phyloP scores from a whole-genome alignment of 2,329 filamentous ascomycete species.

The Diaporthe ampelina region DNA sequence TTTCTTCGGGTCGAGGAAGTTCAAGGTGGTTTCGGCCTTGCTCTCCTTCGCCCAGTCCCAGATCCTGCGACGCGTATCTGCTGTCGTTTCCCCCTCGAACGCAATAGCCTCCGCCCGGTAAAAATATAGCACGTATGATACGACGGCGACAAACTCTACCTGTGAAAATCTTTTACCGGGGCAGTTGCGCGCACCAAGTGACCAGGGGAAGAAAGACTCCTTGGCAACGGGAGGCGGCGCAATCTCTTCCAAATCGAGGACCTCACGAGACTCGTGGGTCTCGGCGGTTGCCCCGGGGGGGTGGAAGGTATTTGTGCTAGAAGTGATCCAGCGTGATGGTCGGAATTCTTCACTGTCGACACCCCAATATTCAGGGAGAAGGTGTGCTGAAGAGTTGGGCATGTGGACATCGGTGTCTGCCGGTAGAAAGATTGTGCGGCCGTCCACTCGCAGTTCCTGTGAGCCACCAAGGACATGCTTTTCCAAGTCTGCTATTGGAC shows the following conservation, averaged over 20 bases:
- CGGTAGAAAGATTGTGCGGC: conserved; percentile 7
- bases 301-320: no score
- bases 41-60: conserved; percentile 22
- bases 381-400: conserved; percentile 6
- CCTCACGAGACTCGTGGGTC: not conserved
- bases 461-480: not conserved
- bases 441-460: conserved; percentile 11
- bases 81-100: not conserved
- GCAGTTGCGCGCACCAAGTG: conserved; percentile 6
- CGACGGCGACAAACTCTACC: conserved; percentile 30
- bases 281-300: not conserved
- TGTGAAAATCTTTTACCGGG: conserved; percentile 32
- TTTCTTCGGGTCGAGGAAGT: conserved; percentile 39
- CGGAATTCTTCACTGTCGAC: conserved; percentile 17
- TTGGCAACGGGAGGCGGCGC: conserved; percentile 2
- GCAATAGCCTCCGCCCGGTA: not conserved
- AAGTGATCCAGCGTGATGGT: conserved; percentile 32
- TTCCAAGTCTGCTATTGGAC: conserved; percentile 16
- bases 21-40: conserved; percentile 12
- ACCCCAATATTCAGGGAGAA: conserved; percentile 26
- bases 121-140: not conserved
- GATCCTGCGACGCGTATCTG: conserved; percentile 3
- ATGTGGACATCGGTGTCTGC: conserved; percentile 16
- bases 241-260: not conserved
- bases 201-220: conserved; percentile 31